A percentile compares a stretch with the other conserved stretches of the same genome.
phyloP scores from a whole-genome alignment of 192 early-diverging fungal genomes.

The Coemansia sp. region DNA sequence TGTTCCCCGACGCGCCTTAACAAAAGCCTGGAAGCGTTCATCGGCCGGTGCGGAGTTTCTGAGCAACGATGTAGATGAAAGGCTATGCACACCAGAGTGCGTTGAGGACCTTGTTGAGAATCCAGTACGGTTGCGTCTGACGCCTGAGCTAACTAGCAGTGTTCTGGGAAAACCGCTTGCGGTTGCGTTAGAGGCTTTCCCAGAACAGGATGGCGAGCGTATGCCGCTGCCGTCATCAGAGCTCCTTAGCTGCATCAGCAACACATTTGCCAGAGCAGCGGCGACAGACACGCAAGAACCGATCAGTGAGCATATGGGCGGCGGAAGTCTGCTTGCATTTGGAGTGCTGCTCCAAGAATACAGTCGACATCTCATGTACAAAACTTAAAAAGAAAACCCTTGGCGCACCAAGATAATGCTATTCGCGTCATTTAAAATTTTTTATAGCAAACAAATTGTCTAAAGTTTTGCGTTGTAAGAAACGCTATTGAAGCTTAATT shows the following conservation, averaged over 20 bases:
- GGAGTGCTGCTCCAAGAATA: constrained; percentile 50
- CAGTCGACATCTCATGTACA: constrained; percentile 30
- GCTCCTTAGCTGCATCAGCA: constrained; percentile 37
- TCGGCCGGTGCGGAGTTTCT: constrained; percentile 28
- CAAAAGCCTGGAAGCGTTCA: constrained; percentile 13
- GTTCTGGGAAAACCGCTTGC: constrained; percentile 7
- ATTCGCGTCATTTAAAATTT: no score
- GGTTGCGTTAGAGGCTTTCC: constrained; percentile 6
- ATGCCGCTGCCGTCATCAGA: constrained; percentile 48
- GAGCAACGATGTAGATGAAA: constrained; percentile 4
- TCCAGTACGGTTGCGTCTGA: constrained; percentile 11
- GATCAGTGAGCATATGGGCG: constrained; percentile 31
- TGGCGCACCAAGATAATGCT: no score
- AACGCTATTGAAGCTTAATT: no score
- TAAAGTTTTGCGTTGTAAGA: no score
- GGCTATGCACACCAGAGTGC: constrained; percentile 14
- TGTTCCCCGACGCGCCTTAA: neutral
- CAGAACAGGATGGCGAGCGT: constrained; percentile 6
- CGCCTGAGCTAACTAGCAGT: neutral
- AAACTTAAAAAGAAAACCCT: no score
- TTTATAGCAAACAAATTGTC: no score
- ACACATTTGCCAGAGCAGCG: constrained; percentile 20
- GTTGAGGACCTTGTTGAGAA: constrained; percentile 11
- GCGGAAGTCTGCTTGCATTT: constrained; percentile 47
- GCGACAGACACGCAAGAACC: constrained; percentile 9